phyloP scores from a whole-genome alignment of 768 basidiomycete species.

The Omphalotus guepiniiformis region DNA sequence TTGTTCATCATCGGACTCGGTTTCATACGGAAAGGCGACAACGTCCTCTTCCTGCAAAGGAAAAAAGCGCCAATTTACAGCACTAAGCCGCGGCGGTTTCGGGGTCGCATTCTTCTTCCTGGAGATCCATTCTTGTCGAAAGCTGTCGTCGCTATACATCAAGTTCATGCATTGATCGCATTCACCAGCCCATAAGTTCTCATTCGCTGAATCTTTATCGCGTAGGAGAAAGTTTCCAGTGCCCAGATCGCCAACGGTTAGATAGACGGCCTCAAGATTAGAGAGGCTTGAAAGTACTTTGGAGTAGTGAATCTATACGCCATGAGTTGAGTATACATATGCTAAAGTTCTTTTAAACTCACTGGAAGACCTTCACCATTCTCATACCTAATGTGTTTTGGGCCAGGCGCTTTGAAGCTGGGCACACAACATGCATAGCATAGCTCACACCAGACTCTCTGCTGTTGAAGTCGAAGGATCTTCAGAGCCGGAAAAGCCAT shows the following conservation, averaged over 20 bases:
- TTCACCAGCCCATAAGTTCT: conserved; percentile 1
- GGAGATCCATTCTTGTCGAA: background rate
- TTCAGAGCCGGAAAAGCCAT: background rate
- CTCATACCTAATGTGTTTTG: conserved; percentile 1
- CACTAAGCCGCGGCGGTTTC: background rate
- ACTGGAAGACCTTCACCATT: conserved; percentile 1
- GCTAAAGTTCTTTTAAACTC: background rate
- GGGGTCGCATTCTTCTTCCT: background rate
- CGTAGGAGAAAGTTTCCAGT: background rate
- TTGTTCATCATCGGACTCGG: background rate
- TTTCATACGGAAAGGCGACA: background rate
- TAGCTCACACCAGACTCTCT: conserved; percentile 1
- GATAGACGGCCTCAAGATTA: conserved; percentile 1
- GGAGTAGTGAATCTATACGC: background rate
- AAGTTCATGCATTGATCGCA: conserved; percentile 6
- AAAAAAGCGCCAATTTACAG: background rate
- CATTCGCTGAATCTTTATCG: background rate
- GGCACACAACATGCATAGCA: background rate
- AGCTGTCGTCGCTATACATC: conserved; percentile 4
- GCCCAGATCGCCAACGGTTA: background rate
- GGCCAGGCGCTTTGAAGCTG: background rate
- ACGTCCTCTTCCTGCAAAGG: background rate
- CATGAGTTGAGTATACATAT: background rate
- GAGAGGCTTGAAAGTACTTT: background rate
- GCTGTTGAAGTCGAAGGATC: background rate